These are phyloP conservation scores for Neoboletus subvelutipes DNA, from an alignment of 768 basidiomycete species.

Conservation along the genomic window DNA sequence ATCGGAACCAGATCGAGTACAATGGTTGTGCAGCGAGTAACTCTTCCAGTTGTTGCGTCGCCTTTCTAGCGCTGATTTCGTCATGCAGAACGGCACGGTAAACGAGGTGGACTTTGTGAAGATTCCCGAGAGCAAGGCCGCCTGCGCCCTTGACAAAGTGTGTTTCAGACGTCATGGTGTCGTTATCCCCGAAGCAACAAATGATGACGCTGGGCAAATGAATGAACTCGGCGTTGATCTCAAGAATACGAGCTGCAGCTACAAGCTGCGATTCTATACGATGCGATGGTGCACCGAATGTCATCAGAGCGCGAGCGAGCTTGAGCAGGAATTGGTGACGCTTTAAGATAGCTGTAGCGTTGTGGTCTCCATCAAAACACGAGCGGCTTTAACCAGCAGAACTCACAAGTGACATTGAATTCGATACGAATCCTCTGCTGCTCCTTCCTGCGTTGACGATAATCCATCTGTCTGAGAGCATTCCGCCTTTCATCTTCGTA, in stretches of 20 bases:
- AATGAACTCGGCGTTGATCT: slow-evolving; percentile 89
- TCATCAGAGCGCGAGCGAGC: slow-evolving; percentile 85
- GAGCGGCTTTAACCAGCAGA: slow-evolving; percentile 10
- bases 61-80: slow-evolving; percentile 81
- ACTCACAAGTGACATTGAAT: slow-evolving; percentile 70
- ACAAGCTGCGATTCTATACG: slow-evolving; percentile 90
- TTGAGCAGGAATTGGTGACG: slow-evolving; percentile 86
- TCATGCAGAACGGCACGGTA: slow-evolving; percentile 92
- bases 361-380: background rate
- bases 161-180: slow-evolving; percentile 86
- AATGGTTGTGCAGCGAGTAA: slow-evolving; percentile 64
- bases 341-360: slow-evolving; percentile 62
- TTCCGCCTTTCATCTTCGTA: slow-evolving; percentile 62
- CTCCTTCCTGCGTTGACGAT: slow-evolving; percentile 64
- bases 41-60: slow-evolving; percentile 58
- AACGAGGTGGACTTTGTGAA: slow-evolving; percentile 81
- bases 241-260: slow-evolving; percentile 85
- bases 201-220: slow-evolving; percentile 81
- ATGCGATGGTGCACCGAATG: slow-evolving; percentile 90
- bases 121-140: slow-evolving; percentile 75
- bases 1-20: slow-evolving; percentile 62
- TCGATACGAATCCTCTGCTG: slow-evolving; percentile 65
- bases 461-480: slow-evolving; percentile 62
- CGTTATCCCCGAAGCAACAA: slow-evolving; percentile 85
- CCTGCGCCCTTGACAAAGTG: slow-evolving; percentile 83